Conservation (phyloP, 2,329 filamentous ascomycete genomes). For the Ceratocystis cubensis region DNA sequence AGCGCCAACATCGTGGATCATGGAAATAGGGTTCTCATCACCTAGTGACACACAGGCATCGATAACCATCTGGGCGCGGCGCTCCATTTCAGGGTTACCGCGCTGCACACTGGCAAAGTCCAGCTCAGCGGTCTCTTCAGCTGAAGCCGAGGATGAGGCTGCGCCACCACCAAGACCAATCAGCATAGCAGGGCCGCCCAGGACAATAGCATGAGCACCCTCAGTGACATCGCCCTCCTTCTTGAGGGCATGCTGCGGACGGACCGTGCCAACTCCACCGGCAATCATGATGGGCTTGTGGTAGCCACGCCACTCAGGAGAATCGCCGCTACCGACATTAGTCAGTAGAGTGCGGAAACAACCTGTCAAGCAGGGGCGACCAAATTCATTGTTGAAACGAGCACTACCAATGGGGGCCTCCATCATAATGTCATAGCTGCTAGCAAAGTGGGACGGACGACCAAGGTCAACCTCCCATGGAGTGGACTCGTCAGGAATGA, state of each 20-base stretch:
- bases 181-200: constrained; percentile 93
- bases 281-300: constrained; percentile 99
- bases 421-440: constrained; percentile 91
- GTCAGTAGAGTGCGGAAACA: constrained; percentile 85
- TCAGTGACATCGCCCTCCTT: constrained; percentile 63
- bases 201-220: constrained; percentile 82
- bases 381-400: constrained; percentile 96
- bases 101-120: constrained; percentile 96
- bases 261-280: constrained; percentile 82
- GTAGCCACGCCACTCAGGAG: constrained; percentile 68
- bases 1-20: constrained; percentile 96
- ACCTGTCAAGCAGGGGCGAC: constrained; percentile 73
- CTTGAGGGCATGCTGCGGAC: constrained; percentile 85
- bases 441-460: constrained; percentile 82
- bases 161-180: constrained; percentile 83
- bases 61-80: constrained; percentile 94
- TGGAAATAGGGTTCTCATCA: constrained; percentile 74
- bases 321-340: constrained; percentile 42
- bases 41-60: constrained; percentile 83
- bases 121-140: constrained; percentile 77
- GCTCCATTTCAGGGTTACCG: constrained; percentile 92
- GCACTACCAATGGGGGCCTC: constrained; percentile 93
- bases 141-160: constrained; percentile 79
- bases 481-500: constrained; percentile 68
- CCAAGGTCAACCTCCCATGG: constrained; percentile 91